Evolutionary conservation across 2,329 filamentous ascomycete genomes (phyloP).

Genomic region (Pseudonectria buxi): DNA sequence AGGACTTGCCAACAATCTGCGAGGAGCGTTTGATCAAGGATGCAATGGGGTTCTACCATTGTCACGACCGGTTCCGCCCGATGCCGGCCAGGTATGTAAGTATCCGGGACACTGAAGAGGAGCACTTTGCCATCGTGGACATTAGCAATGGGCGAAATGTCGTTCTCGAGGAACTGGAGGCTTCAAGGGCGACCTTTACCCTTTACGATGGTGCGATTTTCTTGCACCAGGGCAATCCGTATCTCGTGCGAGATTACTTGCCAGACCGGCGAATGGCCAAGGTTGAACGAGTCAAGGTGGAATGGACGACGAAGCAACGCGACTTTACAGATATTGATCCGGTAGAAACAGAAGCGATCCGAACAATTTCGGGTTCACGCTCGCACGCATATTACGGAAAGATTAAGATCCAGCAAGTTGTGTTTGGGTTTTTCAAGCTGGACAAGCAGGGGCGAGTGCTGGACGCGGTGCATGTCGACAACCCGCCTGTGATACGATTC

Average conservation of each 20-base stretch:
- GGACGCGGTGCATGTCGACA: slow-evolving; percentile 88
- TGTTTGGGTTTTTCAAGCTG: slow-evolving; percentile 98
- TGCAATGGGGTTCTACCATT: slow-evolving; percentile 78
- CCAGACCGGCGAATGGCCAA: slow-evolving; percentile 76
- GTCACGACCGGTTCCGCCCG: slow-evolving; percentile 80
- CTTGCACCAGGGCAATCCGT: slow-evolving; percentile 89
- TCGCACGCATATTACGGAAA: slow-evolving; percentile 76
- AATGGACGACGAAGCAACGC: slow-evolving; percentile 90
- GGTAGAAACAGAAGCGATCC: slow-evolving; percentile 82
- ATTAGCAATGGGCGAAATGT: slow-evolving; percentile 74
- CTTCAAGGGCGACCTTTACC: slow-evolving; percentile 88
- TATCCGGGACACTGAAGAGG: slow-evolving; percentile 81
- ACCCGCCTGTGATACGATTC: slow-evolving; percentile 78
- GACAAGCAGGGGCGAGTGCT: slow-evolving; percentile 78
- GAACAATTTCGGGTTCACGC: slow-evolving; percentile 55
- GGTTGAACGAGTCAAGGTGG: slow-evolving; percentile 82
- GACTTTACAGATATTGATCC: slow-evolving; percentile 94
- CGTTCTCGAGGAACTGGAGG: slow-evolving; percentile 92
- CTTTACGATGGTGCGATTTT: slow-evolving; percentile 97
- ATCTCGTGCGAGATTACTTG: slow-evolving; percentile 83
- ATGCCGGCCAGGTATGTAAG: slow-evolving; percentile 75
- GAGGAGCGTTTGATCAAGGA: slow-evolving; percentile 68
- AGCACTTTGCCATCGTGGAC: slow-evolving; percentile 92
- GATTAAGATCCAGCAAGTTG: slow-evolving; percentile 79
- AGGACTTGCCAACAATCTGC: slow-evolving; percentile 64